Conservation (phyloP, 2,329 filamentous ascomycete species). For the Fusarium sp. region DNA sequence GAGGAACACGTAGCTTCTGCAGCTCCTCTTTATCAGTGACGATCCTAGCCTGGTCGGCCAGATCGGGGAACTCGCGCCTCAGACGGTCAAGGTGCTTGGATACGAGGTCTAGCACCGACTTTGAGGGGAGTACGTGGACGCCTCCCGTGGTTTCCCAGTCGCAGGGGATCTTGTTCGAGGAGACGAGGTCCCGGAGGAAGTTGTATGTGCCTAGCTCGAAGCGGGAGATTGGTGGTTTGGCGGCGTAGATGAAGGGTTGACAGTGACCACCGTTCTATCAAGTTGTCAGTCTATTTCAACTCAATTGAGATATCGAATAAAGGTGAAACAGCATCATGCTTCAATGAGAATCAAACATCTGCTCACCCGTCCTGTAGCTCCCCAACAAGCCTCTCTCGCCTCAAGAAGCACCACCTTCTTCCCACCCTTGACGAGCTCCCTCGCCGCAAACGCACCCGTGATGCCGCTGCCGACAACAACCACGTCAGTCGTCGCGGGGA, state of each 20-base stretch:
- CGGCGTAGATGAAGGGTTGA: slow-evolving; percentile 75
- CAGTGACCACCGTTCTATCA: slow-evolving; percentile 77
- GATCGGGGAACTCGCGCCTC: slow-evolving; percentile 63
- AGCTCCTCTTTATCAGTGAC: slow-evolving; percentile 56
- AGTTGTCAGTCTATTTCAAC: neutral
- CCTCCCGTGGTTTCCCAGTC: slow-evolving; percentile 75
- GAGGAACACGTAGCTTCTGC: slow-evolving; percentile 64
- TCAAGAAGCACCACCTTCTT: slow-evolving; percentile 78
- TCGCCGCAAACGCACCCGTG: slow-evolving; percentile 78
- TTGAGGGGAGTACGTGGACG: slow-evolving; percentile 72
- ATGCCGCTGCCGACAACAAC: slow-evolving; percentile 82
- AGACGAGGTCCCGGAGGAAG: slow-evolving; percentile 69
- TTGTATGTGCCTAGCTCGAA: slow-evolving; percentile 80
- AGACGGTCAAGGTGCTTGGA: slow-evolving; percentile 64
- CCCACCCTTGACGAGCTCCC: slow-evolving; percentile 66
- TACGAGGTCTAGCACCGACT: slow-evolving; percentile 65
- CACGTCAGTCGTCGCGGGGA: slow-evolving; percentile 74
- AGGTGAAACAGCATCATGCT: neutral
- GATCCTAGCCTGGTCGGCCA: slow-evolving; percentile 62
- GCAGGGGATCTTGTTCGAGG: slow-evolving; percentile 70
- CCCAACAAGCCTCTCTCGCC: slow-evolving; percentile 83
- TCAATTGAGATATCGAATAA: neutral
- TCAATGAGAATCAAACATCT: neutral
- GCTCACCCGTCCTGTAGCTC: slow-evolving; percentile 82
- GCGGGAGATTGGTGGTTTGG: slow-evolving; percentile 68